Evolutionary conservation across 495 filamentous ascomycete species (phyloP).

Genomic region (Corynascus novoguineensis): DNA sequence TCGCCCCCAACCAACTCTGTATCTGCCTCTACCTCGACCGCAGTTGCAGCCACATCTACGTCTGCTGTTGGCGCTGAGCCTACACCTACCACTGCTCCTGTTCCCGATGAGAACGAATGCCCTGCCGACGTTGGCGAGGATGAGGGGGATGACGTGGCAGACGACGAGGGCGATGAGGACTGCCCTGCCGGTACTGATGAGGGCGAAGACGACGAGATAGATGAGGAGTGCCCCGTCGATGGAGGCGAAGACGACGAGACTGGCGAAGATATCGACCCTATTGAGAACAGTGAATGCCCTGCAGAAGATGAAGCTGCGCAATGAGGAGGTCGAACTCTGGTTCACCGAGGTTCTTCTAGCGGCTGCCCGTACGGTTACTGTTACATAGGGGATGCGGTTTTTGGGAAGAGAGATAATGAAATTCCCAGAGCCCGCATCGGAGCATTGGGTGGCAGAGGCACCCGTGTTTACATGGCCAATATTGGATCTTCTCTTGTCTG

Average conservation of each 20-base stretch:
- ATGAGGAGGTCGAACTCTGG: too few relatives aligned
- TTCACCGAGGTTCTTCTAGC: too few relatives aligned
- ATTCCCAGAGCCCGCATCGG: too few relatives aligned
- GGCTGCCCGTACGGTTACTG: too few relatives aligned
- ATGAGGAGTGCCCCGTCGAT: constrained; percentile 2
- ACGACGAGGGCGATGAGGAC: not conserved
- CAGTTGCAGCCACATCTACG: not conserved
- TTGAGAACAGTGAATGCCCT: too few relatives aligned
- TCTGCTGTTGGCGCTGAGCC: not conserved
- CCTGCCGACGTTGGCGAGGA: not conserved
- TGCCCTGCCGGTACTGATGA: not conserved
- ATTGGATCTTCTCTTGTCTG: too few relatives aligned
- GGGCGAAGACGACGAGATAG: not conserved
- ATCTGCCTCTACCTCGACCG: not conserved
- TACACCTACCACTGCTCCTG: not conserved
- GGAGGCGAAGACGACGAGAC: not conserved
- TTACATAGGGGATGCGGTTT: too few relatives aligned
- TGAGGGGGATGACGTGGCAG: not conserved
- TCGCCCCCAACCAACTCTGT: not conserved
- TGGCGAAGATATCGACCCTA: too few relatives aligned
- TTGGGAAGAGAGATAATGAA: too few relatives aligned
- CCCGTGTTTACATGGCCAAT: too few relatives aligned
- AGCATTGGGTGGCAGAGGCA: too few relatives aligned
- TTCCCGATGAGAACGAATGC: not conserved
- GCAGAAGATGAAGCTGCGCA: too few relatives aligned